phyloP scores from a whole-genome alignment of 176 grass and related monocot genomes.

The Aegilops umbellulata region DNA sequence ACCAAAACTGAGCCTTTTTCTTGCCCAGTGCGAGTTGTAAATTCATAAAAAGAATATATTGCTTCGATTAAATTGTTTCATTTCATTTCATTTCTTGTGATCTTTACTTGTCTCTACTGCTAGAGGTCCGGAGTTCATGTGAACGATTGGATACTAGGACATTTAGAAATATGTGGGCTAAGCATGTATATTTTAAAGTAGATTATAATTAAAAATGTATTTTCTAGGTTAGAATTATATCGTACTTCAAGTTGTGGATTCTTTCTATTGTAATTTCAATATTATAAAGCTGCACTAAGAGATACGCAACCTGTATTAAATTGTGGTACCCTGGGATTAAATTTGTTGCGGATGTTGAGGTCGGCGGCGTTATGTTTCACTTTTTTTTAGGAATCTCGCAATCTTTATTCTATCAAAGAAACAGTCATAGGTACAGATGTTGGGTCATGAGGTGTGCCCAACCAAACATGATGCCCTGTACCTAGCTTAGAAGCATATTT shows the following conservation, averaged over 20 bases:
- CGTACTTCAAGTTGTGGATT: neutral
- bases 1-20: neutral
- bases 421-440: too few relatives aligned
- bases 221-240: neutral
- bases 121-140: neutral
- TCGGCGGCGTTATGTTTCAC: too few relatives aligned
- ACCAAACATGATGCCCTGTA: too few relatives aligned
- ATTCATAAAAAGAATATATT: neutral
- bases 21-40: neutral
- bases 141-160: neutral
- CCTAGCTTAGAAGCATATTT: too few relatives aligned
- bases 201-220: neutral
- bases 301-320: neutral
- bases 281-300: neutral
- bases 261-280: neutral
- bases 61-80: neutral
- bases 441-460: too few relatives aligned
- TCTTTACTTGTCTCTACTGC: neutral
- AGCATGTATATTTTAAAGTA: neutral
- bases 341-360: neutral
- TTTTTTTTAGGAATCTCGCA: too few relatives aligned
- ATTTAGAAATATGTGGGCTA: neutral
- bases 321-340: too few relatives aligned
- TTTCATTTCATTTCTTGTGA: neutral
- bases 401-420: too few relatives aligned